phyloP scores from a whole-genome alignment of 805 yeast species.

The Isabelozyma rhagii region DNA sequence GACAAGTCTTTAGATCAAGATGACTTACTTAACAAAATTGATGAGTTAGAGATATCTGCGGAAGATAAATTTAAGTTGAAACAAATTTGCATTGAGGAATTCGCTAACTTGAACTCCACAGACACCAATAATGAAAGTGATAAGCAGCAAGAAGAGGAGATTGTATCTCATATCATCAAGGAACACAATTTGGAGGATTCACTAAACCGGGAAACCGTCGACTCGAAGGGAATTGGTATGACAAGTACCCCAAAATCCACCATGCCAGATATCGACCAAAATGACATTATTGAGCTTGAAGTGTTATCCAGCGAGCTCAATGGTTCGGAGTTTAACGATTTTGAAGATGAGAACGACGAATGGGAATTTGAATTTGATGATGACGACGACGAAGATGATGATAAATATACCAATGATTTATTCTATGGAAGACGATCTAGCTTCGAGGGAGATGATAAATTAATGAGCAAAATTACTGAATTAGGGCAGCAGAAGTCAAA shows the following conservation, averaged over 20 bases:
- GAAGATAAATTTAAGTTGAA: constrained; percentile 28
- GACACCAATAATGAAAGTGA: constrained; percentile 1
- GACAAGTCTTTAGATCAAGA: constrained; percentile 10
- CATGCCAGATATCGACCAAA: constrained; percentile 32
- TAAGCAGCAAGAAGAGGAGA: constrained; percentile 10
- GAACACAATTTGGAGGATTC: constrained; percentile 7
- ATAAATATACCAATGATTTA: constrained; percentile 26
- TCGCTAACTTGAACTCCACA: constrained; percentile 7
- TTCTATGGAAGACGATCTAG: constrained; percentile 15
- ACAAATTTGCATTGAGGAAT: constrained; percentile 18
- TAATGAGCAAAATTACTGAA: constrained; percentile 41
- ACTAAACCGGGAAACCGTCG: not conserved
- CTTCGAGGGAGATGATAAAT: constrained; percentile 12
- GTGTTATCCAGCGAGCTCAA: constrained; percentile 49
- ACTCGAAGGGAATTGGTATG: not conserved
- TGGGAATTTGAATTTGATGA: constrained; percentile 33
- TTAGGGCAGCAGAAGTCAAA: constrained; percentile 14
- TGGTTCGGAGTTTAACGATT: constrained; percentile 21
- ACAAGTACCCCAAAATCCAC: constrained; percentile 8
- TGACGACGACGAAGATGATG: constrained; percentile 34
- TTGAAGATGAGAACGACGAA: constrained; percentile 27
- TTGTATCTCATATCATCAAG: constrained; percentile 11
- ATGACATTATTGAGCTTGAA: constrained; percentile 52
- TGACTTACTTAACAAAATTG: constrained; percentile 21
- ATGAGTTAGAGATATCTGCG: constrained; percentile 18